Evolutionary conservation across 1,284 basidiomycete genomes (phyloP), one percentile per base, ranked within the genome.

Genomic region (Amylostereum areolatum): DNA sequence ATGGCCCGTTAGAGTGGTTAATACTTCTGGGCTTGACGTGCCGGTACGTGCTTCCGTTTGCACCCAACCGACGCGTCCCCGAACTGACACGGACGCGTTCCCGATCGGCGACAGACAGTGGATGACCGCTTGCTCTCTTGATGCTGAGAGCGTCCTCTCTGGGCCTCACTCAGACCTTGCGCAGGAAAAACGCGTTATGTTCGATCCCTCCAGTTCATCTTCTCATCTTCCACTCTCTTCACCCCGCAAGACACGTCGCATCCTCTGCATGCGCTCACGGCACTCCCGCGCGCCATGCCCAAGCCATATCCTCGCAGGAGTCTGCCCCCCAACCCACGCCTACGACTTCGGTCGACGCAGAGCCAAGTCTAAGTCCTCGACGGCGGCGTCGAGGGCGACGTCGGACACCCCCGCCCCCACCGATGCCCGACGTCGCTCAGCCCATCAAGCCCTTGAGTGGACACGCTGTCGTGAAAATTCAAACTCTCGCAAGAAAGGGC

Each of bases 131-230:
- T 72, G 74, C 71, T 69, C 65, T 61, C 68, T 85, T 82, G 75
- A 89, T 89, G 85, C 78, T 85, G 69, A 80, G 79, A 81, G 84
- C 78, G 78, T 84, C 82, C 78, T 80, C 77, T 74, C 75, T 75
- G 77, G 80, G 79, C 77, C 75, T 78, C 73, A 64, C 55, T 57
- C 61, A 58, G 53, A 57, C 55, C 47, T 56, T 57, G 51, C 62
- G 58, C 51, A 51, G 54, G 52, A 52, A 51, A 45, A 46, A 51
- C 45, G 45, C 51, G 43, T 55, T 46, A 47, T 52, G 48, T 50
- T 51, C 45, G 53, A 54, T 54, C 44, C 50, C 39, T 27, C 30
- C 43, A 24, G 30, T 11, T 24, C 44, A 41, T 43, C 35, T 43
- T 10, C 42, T 43, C 7, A 46, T 46, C 24, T 33, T 28, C 12